phyloP scores from a whole-genome alignment of 2,329 filamentous ascomycete genomes.

The Thyridium curvatum region DNA sequence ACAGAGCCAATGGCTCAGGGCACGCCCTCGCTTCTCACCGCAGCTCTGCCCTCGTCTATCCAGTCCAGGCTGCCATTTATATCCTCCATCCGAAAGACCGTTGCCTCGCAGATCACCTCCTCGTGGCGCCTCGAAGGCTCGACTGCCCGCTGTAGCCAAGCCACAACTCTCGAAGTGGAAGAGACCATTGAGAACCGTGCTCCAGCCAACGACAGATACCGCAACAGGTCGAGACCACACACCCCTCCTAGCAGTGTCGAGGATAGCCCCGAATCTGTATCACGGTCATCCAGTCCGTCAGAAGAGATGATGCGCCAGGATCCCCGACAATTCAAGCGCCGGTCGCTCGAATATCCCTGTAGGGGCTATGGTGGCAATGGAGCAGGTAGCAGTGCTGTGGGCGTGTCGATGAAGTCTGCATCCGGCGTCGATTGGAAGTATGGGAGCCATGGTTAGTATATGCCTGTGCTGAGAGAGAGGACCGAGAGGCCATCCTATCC shows the following conservation, averaged over 20 bases:
- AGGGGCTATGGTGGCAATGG: no score
- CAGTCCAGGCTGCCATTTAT: conserved; percentile 13
- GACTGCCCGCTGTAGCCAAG: not conserved
- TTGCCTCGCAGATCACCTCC: conserved; percentile 5
- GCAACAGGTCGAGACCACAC: conserved; percentile 2
- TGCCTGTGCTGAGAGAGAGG: not conserved
- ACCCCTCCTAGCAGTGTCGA: conserved; percentile 4
- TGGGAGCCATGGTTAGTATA: conserved; percentile 9
- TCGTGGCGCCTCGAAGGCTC: conserved; percentile 3
- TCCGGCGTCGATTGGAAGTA: conserved; percentile 12
- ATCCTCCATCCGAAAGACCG: conserved; percentile 8
- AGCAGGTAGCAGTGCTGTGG: no score
- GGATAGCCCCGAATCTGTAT: not conserved
- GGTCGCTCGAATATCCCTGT: no score
- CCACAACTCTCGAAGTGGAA: conserved; percentile 5
- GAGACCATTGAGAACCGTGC: conserved; percentile 4
- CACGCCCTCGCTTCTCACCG: conserved; percentile 10
- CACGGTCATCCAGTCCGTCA: no score
- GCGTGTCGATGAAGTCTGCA: not conserved
- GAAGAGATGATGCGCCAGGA: no score
- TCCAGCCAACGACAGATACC: conserved; percentile 1
- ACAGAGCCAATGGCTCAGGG: not conserved
- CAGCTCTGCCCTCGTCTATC: conserved; percentile 14
- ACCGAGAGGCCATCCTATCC: no score
- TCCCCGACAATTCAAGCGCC: no score